These are phyloP conservation scores for Schoenoplectus triqueter DNA, from an alignment of 202 grass and related monocot species.

Conservation along the genomic window DNA sequence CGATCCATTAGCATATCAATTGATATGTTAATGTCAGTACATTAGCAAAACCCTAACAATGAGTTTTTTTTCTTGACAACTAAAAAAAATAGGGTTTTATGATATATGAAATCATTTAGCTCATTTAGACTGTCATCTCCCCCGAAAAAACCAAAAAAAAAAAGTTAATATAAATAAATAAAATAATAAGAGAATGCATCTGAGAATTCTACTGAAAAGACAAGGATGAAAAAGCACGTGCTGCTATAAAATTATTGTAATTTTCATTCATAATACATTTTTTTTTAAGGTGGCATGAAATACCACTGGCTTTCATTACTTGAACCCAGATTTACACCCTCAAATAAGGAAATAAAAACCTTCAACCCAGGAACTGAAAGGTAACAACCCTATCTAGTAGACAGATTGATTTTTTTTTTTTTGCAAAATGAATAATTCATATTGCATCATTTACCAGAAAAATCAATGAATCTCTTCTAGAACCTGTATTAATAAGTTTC, in stretches of 20 bases:
- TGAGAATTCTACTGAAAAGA: too few species aligned
- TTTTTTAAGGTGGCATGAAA: not conserved
- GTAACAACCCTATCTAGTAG: not conserved
- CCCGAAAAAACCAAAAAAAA: too few species aligned
- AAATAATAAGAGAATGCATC: too few species aligned
- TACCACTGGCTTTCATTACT: not conserved
- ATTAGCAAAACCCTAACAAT: too few species aligned
- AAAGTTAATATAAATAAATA: too few species aligned
- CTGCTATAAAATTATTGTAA: not conserved
- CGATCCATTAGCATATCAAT: too few species aligned
- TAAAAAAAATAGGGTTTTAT: too few species aligned
- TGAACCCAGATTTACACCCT: not conserved
- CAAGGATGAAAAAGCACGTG: too few species aligned
- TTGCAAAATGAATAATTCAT: not conserved
- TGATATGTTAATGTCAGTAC: too few species aligned
- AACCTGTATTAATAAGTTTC: not conserved
- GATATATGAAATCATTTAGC: too few species aligned
- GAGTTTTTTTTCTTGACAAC: too few species aligned
- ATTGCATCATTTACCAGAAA: not conserved
- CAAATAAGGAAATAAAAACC: not conserved
- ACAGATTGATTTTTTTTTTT: not conserved
- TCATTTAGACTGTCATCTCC: too few species aligned
- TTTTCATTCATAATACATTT: not conserved
- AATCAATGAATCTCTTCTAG: slow-evolving; percentile 2
- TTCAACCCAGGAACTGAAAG: not conserved